Percentiles rank a stretch among this genome's conserved stretches.
phyloP scores from a whole-genome alignment of 768 basidiomycete species.

The Cubamyces lactineus region DNA sequence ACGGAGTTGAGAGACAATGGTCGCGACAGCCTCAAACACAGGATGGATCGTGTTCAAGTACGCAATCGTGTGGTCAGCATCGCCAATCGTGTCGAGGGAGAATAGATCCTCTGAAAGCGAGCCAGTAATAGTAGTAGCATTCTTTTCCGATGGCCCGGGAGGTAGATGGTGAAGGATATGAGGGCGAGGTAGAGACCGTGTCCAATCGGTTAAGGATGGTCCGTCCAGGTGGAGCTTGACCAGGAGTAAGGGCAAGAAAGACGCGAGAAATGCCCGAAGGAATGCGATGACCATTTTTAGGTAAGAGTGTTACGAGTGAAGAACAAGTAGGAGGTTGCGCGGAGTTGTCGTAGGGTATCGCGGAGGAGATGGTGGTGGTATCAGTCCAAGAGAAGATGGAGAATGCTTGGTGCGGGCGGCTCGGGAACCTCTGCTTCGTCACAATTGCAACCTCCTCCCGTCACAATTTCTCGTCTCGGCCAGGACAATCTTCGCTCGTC shows the following conservation, averaged over 20 bases:
- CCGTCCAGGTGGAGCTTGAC: background rate
- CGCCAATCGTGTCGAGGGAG: background rate
- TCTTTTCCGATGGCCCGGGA: background rate
- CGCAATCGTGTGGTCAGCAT: background rate
- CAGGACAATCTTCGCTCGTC: background rate
- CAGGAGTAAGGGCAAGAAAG: conserved; percentile 5
- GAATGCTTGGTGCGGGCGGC: background rate
- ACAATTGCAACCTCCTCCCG: background rate
- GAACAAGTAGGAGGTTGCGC: background rate
- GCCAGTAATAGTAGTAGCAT: background rate
- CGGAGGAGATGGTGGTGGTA: conserved; percentile 4
- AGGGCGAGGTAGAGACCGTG: background rate
- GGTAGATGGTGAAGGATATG: background rate
- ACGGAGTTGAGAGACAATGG: background rate
- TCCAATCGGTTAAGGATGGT: conserved; percentile 1
- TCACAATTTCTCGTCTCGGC: conserved; percentile 10
- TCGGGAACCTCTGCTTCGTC: background rate
- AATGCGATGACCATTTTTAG: background rate
- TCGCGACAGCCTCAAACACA: background rate
- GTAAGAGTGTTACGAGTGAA: too few relatives aligned
- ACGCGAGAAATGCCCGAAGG: conserved; percentile 4
- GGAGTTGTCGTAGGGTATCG: background rate
- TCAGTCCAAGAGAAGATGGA: background rate
- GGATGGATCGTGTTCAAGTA: background rate
- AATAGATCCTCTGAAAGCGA: background rate